These are phyloP conservation scores for Tulasnella calospora DNA, from an alignment of 768 basidiomycete species.

Conservation along the genomic window DNA sequence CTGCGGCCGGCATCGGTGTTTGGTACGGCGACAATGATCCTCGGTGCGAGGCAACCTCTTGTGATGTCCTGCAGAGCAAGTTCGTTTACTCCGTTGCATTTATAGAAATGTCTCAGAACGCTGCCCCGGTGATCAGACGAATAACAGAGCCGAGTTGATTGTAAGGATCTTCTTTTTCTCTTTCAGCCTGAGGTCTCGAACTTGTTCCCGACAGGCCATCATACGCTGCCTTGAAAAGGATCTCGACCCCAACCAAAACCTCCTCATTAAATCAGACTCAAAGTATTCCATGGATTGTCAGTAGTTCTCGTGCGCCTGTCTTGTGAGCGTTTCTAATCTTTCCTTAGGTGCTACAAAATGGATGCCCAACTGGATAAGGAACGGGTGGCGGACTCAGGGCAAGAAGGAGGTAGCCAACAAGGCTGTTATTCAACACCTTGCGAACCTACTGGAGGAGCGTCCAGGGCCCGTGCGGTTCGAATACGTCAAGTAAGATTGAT, in stretches of 20 bases:
- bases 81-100: conserved; percentile 3
- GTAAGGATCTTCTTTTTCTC: conserved; percentile 42
- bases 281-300: conserved; percentile 75
- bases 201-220: conserved; percentile 57
- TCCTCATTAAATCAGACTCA: conserved; percentile 83
- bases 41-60: conserved; percentile 42
- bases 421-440: conserved; percentile 63
- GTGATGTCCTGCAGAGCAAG: not conserved
- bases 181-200: conserved; percentile 4
- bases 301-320: conserved; percentile 10
- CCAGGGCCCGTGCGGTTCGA: conserved; percentile 49
- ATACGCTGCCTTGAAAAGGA: conserved; percentile 67
- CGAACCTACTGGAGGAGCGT: conserved; percentile 56
- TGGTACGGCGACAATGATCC: conserved; percentile 75
- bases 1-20: conserved; percentile 79
- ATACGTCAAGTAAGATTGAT: conserved; percentile 49
- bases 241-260: conserved; percentile 50
- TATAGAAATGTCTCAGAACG: conserved; percentile 69
- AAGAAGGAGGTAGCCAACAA: conserved; percentile 67
- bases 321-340: conserved; percentile 8
- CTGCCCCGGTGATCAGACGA: conserved; percentile 65
- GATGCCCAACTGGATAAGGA: conserved; percentile 62
- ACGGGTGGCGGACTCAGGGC: conserved; percentile 44
- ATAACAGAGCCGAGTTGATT: conserved; percentile 83
- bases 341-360: conserved; percentile 59